Conservation (phyloP, 768 basidiomycete species). For the Lactifluus piperatus region DNA sequence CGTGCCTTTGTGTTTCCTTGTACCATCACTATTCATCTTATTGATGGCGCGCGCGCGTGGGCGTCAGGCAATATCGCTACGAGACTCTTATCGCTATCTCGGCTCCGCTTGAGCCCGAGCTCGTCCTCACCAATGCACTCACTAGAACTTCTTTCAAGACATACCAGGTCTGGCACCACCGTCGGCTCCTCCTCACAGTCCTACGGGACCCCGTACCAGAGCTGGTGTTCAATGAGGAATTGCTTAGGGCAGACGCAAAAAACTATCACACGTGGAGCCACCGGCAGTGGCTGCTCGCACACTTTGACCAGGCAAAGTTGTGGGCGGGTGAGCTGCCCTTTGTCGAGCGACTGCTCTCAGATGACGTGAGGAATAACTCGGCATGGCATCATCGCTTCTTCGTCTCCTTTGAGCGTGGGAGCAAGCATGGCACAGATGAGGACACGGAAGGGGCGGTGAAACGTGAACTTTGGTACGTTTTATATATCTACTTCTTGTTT, state of each 20-base stretch:
- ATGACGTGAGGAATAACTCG: constrained; percentile 90
- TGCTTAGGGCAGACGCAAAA: constrained; percentile 74
- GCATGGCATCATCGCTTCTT: constrained; percentile 97
- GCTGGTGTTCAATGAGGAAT: constrained; percentile 68
- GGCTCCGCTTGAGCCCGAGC: constrained; percentile 64
- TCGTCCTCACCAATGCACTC: constrained; percentile 80
- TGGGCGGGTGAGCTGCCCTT: constrained; percentile 74
- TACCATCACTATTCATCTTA: background rate
- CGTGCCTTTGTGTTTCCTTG: constrained; percentile 22
- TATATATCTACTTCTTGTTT: background rate
- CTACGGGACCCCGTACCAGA: constrained; percentile 52
- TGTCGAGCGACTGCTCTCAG: constrained; percentile 55
- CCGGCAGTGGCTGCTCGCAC: constrained; percentile 86
- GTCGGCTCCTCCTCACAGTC: constrained; percentile 60
- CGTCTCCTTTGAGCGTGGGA: constrained; percentile 64
- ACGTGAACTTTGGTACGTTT: constrained; percentile 70
- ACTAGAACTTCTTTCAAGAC: constrained; percentile 82
- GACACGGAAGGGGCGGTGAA: constrained; percentile 43
- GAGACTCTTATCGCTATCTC: constrained; percentile 67
- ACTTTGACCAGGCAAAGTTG: constrained; percentile 65
- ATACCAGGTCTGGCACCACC: constrained; percentile 98
- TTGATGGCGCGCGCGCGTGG: background rate
- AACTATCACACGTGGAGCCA: constrained; percentile 99
- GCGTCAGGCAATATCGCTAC: constrained; percentile 86
- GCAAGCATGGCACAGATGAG: constrained; percentile 54